Base-by-base conservation (phyloP, 1,139 yeast genomes). In the Suhomyces kunorum region DNA sequence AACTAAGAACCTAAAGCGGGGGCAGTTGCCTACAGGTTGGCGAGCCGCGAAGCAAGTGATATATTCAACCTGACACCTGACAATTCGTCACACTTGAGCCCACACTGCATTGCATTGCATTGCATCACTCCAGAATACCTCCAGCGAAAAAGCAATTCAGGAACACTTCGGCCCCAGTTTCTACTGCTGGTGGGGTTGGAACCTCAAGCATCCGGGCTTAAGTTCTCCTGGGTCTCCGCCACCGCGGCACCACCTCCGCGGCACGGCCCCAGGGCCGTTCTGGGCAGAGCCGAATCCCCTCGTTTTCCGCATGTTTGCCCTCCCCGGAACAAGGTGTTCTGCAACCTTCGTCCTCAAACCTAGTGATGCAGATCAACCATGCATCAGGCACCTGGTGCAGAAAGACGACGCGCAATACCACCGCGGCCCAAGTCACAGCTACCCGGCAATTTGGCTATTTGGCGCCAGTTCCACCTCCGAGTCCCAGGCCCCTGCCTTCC, bases 21-120 rank as follows among this genome's bases (percentile, higher is more conserved):
- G 39, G 39, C 39, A 24, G 33, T 29, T 29, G 25, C 24, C 33
- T 36, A 30, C 32, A 30, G 16, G 27, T 32, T 18, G 38, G 28
- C 32, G 39, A 27, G 34, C 40, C 25, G 29, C 28, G 36, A 25
- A 32, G 40, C 35, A 32, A 32, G 19, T 16, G 28, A 37, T 23
- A 12, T 36, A 37, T 31, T 34, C 39, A 20, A 31, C 31, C 32
- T 17, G 16, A 28, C 22, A 28, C 32, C 27, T 8, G 11, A 37
- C 36, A 37, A 22, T 27, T 8, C 29, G 13, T 24, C 17, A 20
- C 20, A 23, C 24, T 19, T 31, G 34, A 22, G 28, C 25, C 33
- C 38, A 35, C 38, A 35, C 24, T 35, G 34, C 38, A 8, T 30
- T 16, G 26, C 38, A 29, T 27, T 29, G 30, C 28, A 25, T 28